Percentiles rank a stretch among this genome's conserved stretches.
Evolutionary conservation across 306 rosid genomes (phyloP).

Genomic region (Notholithocarpus densiflorus): DNA sequence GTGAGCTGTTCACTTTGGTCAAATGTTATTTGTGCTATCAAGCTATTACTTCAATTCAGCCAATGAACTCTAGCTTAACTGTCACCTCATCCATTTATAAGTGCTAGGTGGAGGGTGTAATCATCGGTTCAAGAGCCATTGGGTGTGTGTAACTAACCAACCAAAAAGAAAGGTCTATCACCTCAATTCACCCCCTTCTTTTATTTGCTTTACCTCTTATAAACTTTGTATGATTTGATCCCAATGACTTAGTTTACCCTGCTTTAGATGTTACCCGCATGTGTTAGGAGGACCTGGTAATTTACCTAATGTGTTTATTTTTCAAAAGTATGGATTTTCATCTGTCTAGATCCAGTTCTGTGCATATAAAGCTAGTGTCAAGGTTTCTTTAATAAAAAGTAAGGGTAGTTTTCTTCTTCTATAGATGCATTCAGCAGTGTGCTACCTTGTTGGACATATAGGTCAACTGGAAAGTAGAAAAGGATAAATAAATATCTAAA

Average conservation of each 20-base stretch:
- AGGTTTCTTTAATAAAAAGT: neutral
- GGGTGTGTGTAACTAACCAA: too few relatives aligned
- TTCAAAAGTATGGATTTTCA: neutral
- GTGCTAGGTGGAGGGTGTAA: too few relatives aligned
- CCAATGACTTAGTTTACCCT: neutral
- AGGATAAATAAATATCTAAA: neutral
- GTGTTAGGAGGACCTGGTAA: neutral
- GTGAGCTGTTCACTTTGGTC: neutral
- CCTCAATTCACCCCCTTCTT: too few relatives aligned
- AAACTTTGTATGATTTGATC: neutral
- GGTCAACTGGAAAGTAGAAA: neutral
- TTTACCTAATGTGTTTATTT: neutral
- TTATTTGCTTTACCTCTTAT: too few relatives aligned
- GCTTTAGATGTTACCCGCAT: neutral
- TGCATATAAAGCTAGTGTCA: neutral
- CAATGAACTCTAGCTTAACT: too few relatives aligned
- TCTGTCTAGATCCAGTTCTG: neutral
- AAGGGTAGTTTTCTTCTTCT: neutral
- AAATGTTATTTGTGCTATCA: neutral
- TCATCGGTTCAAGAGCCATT: too few relatives aligned
- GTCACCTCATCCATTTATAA: too few relatives aligned
- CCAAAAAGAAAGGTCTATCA: too few relatives aligned
- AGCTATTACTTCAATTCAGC: too few relatives aligned
- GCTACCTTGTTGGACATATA: neutral
- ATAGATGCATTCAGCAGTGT: neutral